Base-by-base conservation (phyloP, 2,329 filamentous ascomycete genomes). In the Lizonia empirigonia region DNA sequence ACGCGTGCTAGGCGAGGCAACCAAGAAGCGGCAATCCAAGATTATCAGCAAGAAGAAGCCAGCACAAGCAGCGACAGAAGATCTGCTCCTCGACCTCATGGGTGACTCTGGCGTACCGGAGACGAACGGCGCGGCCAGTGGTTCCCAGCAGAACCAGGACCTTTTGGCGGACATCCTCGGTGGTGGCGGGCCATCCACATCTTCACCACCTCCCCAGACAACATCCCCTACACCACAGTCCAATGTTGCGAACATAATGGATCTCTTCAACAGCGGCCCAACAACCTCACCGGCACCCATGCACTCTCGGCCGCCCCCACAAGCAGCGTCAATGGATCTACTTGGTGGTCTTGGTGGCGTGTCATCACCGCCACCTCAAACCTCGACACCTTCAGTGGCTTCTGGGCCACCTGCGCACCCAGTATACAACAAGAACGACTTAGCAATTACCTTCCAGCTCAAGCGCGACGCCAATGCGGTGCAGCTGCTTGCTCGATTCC, bases 41-140 rank as follows among this genome's bases (percentile, higher is more conserved):
- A 70, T 82, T n/a, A 70, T 80, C 41, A 69, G 79, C 41, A 85
- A 91, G 51, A 85, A 91, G 51, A 84, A 84, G 66, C 82, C 86
- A 22, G 81, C 87, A 56, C 94, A 96, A 75, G 89, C 90, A 32
- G 89, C 90, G 7, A 93, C 97, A 69, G 89, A 96, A 71, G 93
- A 97, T 65, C 84, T 97, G 59, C 82, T 99, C 15, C 84, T 93
- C 50, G 93, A 97, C 68, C 83, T 99, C 33, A 96, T 97, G 89
- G 92, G 89, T 51, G 89, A 90, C 51, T 79, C 82, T n/a, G 80
- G 87, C 54, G 78, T 82, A n/a, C 58, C 67, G 9, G 78, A 83
- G 18, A 78, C 84, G 19, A 82, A 81, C 56, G 75, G 78, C 20
- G 77, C 78, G 18, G 68, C 78, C 27, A 84, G 83, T 60, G 82